A percentile compares a stretch with the other conserved stretches of the same genome.
These are phyloP conservation scores for Plasmodium chabaudi DNA, from an alignment of 169 alveolate genomes.

Conservation along the genomic window DNA sequence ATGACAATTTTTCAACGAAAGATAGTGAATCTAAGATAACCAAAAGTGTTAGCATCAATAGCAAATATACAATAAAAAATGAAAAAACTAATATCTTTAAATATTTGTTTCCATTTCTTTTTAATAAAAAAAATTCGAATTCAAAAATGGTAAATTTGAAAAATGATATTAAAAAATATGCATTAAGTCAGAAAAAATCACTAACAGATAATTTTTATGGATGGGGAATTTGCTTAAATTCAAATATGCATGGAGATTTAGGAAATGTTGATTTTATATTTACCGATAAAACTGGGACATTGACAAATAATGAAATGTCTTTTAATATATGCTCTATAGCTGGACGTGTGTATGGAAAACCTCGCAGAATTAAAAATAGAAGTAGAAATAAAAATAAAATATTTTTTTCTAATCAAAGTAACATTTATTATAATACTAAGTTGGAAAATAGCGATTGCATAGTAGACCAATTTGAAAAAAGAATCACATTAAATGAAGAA, in stretches of 20 bases:
- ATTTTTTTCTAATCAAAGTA: not conserved
- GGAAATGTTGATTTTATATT: constrained; percentile 96
- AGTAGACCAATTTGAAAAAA: not conserved
- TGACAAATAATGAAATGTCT: constrained; percentile 97
- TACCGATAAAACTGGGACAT: constrained; percentile 99
- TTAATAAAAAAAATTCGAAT: constrained; percentile 2
- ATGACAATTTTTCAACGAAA: not conserved
- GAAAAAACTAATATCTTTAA: constrained; percentile 22
- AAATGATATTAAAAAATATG: constrained; percentile 6
- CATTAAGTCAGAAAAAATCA: not conserved
- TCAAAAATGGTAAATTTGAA: not conserved
- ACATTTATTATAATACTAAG: not conserved
- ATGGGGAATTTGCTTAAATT: constrained; percentile 74
- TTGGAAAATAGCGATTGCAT: not conserved
- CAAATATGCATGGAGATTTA: constrained; percentile 93
- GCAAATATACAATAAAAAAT: not conserved
- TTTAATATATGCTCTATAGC: constrained; percentile 85
- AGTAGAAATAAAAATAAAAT: not conserved
- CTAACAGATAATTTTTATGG: constrained; percentile 40
- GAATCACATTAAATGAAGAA: not conserved
- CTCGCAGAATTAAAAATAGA: not conserved
- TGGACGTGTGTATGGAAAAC: constrained; percentile 56
- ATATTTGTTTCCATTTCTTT: constrained; percentile 40
- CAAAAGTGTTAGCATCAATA: constrained; percentile 18
- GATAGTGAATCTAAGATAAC: too few relatives aligned